Evolutionary conservation across 2,329 filamentous ascomycete genomes (phyloP).

Genomic region (Aschersonia sp.): DNA sequence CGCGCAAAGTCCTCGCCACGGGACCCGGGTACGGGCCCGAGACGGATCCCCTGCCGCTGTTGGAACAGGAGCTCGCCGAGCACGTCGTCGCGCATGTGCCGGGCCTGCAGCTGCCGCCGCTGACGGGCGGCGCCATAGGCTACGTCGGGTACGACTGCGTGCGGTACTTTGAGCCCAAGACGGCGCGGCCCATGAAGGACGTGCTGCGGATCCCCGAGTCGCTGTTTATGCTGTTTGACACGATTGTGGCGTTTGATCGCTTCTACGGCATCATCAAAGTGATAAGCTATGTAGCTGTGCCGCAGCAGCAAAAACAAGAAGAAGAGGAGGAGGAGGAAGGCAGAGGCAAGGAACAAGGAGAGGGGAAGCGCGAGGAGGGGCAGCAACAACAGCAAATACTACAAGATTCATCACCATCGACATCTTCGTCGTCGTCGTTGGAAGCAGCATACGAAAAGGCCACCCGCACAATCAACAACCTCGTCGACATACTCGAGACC

Average conservation of each 20-base stretch:
- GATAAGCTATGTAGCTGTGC: slow-evolving; percentile 75
- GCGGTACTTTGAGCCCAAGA: slow-evolving; percentile 94
- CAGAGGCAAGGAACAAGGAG: too few species aligned
- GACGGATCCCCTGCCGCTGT: slow-evolving; percentile 67
- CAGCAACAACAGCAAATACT: too few species aligned
- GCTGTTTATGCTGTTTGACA: slow-evolving; percentile 94
- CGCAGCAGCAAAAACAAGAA: slow-evolving; percentile 21
- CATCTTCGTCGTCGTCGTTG: slow-evolving; percentile 22
- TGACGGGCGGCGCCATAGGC: slow-evolving; percentile 86
- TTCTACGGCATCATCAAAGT: slow-evolving; percentile 90
- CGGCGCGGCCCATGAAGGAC: slow-evolving; percentile 77
- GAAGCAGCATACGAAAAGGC: slow-evolving; percentile 53
- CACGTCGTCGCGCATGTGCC: slow-evolving; percentile 74
- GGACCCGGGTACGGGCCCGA: slow-evolving; percentile 76
- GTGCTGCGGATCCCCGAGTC: slow-evolving; percentile 81
- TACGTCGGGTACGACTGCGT: slow-evolving; percentile 98
- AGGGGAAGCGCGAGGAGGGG: too few species aligned
- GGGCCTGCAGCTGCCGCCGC: slow-evolving; percentile 64
- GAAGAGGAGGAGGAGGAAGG: too few species aligned
- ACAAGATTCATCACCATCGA: slow-evolving; percentile 4
- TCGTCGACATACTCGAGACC: slow-evolving; percentile 57
- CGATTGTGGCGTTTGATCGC: slow-evolving; percentile 84
- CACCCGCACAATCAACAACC: slow-evolving; percentile 44
- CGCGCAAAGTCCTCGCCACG: slow-evolving; percentile 69
- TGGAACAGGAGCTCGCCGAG: slow-evolving; percentile 67